Evolutionary conservation across 192 early-diverging fungal genomes (phyloP).

Genomic region (Coemansia sp.): DNA sequence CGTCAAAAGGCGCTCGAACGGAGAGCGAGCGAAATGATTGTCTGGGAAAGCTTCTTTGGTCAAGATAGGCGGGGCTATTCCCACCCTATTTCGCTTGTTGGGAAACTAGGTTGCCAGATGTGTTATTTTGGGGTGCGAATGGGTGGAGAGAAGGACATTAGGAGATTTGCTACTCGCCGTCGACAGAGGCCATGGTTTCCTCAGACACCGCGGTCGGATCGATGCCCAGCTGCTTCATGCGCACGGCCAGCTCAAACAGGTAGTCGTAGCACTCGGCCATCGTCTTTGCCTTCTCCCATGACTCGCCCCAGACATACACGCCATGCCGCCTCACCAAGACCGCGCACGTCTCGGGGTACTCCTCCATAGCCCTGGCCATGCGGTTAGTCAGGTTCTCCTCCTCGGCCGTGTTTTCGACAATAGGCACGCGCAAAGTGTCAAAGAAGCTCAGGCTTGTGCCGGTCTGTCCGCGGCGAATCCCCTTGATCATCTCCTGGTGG

Average conservation of each 20-base stretch:
- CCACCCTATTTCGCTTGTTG: neutral
- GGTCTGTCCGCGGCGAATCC: slow-evolving; percentile 78
- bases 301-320: slow-evolving; percentile 97
- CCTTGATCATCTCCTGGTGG: slow-evolving; percentile 99
- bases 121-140: no score
- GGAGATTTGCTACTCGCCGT: neutral
- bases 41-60: no score
- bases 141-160: neutral
- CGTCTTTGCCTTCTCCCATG: slow-evolving; percentile 96
- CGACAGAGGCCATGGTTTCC: slow-evolving; percentile 12
- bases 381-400: slow-evolving; percentile 89
- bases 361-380: slow-evolving; percentile 87
- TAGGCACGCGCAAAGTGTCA: slow-evolving; percentile 87
- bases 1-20: neutral
- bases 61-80: no score
- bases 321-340: slow-evolving; percentile 95
- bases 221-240: slow-evolving; percentile 85
- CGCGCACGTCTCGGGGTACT: slow-evolving; percentile 90
- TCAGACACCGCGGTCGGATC: slow-evolving; percentile 63
- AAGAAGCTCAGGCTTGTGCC: slow-evolving; percentile 72
- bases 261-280: slow-evolving; percentile 99
- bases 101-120: neutral
- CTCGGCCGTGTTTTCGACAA: slow-evolving; percentile 94
- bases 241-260: slow-evolving; percentile 95
- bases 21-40: no score